Conservation (phyloP, 2,329 filamentous ascomycete genomes). For the Alternaria brassicae region DNA sequence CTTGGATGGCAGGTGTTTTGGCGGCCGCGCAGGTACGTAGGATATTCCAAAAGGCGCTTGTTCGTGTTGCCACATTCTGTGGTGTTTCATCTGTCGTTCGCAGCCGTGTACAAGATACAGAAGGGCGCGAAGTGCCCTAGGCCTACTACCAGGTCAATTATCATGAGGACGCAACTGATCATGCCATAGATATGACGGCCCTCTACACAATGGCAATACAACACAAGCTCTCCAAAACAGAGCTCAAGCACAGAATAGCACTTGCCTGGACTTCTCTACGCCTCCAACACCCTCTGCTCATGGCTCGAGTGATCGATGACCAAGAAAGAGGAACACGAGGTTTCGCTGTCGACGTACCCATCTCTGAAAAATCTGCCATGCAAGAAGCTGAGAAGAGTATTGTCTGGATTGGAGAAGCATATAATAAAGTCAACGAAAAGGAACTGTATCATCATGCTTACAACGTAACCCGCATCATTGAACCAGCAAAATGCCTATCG, state of each 20-base stretch:
- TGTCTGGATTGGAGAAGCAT: constrained; percentile 51
- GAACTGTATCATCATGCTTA: constrained; percentile 54
- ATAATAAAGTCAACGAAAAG: constrained; percentile 39
- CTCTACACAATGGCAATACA: constrained; percentile 48
- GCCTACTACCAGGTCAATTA: neutral
- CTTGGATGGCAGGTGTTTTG: constrained; percentile 53
- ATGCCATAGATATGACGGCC: constrained; percentile 49
- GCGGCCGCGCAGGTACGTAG: constrained; percentile 49
- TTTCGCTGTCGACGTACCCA: constrained; percentile 48
- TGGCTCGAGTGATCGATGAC: constrained; percentile 39
- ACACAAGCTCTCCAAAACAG: constrained; percentile 37
- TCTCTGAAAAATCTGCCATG: constrained; percentile 39
- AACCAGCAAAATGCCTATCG: constrained; percentile 47
- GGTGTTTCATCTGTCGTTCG: neutral
- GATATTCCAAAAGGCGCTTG: neutral
- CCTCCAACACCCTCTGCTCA: constrained; percentile 50
- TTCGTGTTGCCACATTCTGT: neutral
- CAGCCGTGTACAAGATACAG: neutral
- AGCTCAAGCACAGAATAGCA: constrained; percentile 46
- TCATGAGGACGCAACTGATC: neutral
- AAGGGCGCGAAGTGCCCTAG: neutral
- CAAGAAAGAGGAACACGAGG: constrained; percentile 18
- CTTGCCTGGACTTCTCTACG: constrained; percentile 52
- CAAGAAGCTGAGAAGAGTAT: constrained; percentile 38
- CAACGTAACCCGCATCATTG: constrained; percentile 52